Evolutionary conservation across 805 yeast genomes (phyloP), one percentile per base, ranked within the genome.

Genomic region (Metschnikowia borealis): DNA sequence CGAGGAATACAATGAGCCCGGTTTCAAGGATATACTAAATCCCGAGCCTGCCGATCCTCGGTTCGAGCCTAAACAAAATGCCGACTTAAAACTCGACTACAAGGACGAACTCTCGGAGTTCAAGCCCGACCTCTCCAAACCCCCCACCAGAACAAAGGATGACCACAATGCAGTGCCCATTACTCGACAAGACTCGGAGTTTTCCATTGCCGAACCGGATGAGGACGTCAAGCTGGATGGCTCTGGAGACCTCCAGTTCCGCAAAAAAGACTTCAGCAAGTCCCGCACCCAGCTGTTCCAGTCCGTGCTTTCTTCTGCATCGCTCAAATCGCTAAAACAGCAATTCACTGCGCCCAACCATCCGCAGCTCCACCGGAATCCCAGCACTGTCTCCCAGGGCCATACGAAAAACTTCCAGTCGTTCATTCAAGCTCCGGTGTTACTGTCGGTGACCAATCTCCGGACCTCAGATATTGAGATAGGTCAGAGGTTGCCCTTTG

Each of bases 381-480:
- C 47, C 15, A 51, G 55, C 47, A 44, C 51, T n/a, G 51, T 49
- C 15, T 50, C 51, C 40, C 55, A 49, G 36, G 47, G 43, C 15
- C 52, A 56, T 38, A 47, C 53, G 33, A 58, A 69, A 56, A 69
- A 74, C 58, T 71, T 72, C 61, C 78, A 74, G 61, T 67, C 73
- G 20, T 73, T 70, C 51, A 74, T 74, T 48, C 78, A 74, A 59
- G 78, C 77, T 1, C 78, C 78, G 1, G 77, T 72, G 4, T 60
- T 74, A 41, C 69, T 73, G 37, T 63, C 70, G 50, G 68, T 70
- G 38, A 52, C 72, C 17, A 69, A 65, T 44, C 57, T 64, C 39
- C 68, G 64, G 34, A 51, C 50, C n/a, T 58, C 55, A 18, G 70
- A 70, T 32, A 54, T 65, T 5, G 70, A 66, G 45, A 74, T 74